Evolutionary conservation across 306 rosid genomes (phyloP).

Genomic region (Prunus armeniaca): DNA sequence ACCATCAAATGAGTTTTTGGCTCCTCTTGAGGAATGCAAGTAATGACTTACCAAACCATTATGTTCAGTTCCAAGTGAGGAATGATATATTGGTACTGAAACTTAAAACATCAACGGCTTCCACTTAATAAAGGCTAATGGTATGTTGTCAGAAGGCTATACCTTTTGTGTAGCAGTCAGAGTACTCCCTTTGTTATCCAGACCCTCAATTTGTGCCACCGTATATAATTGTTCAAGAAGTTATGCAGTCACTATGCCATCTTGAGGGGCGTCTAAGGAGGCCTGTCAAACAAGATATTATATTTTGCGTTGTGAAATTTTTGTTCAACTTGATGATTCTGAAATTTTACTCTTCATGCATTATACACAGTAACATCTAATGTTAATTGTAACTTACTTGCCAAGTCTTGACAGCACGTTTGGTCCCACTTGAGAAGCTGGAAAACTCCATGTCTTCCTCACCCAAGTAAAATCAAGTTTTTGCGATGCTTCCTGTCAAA

Average conservation of each 20-base stretch:
- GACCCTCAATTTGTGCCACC: conserved; percentile 29
- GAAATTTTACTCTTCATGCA: neutral
- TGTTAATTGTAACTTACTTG: conserved; percentile 57
- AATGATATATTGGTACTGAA: neutral
- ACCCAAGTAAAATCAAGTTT: conserved; percentile 85
- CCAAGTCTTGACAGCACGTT: conserved; percentile 96
- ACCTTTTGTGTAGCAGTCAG: neutral
- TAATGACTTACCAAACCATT: neutral
- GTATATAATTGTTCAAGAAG: conserved; percentile 56
- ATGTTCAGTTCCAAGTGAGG: neutral
- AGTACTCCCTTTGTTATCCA: conserved; percentile 14
- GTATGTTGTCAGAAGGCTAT: conserved; percentile 3
- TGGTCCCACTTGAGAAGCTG: conserved; percentile 81
- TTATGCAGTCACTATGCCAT: conserved; percentile 77
- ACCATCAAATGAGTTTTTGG: neutral
- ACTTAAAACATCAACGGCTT: neutral
- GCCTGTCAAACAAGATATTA: conserved; percentile 44
- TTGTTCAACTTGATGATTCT: neutral
- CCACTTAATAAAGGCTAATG: neutral
- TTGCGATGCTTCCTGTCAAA: conserved; percentile 66
- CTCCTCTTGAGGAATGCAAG: neutral
- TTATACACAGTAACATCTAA: neutral
- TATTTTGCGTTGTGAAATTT: too few relatives aligned
- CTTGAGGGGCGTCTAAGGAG: conserved; percentile 58
- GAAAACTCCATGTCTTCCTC: conserved; percentile 90